Percentiles rank a stretch among this genome's conserved stretches.
phyloP scores from a whole-genome alignment of 2,329 filamentous ascomycete species.

The Aspergillus texensis region DNA sequence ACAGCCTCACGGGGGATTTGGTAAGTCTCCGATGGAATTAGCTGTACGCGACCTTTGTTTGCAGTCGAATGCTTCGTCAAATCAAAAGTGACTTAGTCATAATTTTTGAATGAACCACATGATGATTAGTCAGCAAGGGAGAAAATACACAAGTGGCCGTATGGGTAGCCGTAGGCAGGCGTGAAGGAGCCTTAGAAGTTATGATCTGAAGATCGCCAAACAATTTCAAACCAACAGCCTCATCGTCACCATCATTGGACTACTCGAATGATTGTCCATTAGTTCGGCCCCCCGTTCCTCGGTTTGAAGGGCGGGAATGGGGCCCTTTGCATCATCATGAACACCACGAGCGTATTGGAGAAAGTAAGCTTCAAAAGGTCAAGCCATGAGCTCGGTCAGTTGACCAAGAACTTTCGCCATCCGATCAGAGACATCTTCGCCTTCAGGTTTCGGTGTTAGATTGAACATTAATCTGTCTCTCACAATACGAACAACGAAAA shows the following conservation, averaged over 20 bases:
- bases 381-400: neutral
- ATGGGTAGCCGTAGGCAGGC: neutral
- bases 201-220: neutral
- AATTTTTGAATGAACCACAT: conserved; percentile 4
- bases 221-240: conserved; percentile 1
- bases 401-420: neutral
- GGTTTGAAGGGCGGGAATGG: conserved; percentile 13
- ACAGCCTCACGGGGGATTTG: neutral
- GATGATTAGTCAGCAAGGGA: neutral
- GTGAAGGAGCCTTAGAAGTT: neutral
- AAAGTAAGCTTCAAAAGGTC: neutral
- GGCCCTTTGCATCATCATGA: conserved; percentile 24
- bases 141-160: neutral
- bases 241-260: neutral
- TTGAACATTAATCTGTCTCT: conserved; percentile 15
- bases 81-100: conserved; percentile 1
- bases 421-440: conserved; percentile 2
- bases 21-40: neutral
- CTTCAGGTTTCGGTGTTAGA: neutral
- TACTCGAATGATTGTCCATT: neutral
- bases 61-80: conserved; percentile 3
- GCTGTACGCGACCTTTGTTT: conserved; percentile 9
- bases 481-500: conserved; percentile 5
- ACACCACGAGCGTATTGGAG: conserved; percentile 16
- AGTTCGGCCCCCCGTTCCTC: conserved; percentile 16